Conservation (phyloP, 768 basidiomycete genomes). For the Leccinum boreale region DNA sequence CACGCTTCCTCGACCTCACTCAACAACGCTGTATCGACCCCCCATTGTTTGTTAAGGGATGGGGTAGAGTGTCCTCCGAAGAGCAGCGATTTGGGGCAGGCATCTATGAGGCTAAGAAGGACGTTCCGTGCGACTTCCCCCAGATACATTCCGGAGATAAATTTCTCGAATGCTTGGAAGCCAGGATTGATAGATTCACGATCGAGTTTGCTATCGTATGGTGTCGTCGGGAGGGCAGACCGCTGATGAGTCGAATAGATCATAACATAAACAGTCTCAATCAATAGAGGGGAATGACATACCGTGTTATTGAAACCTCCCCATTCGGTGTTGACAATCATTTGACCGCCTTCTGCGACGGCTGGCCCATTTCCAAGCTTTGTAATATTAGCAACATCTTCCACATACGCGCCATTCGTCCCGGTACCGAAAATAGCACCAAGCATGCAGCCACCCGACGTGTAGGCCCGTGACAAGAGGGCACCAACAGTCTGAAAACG, state of each 20-base stretch:
- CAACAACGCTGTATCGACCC: conserved; percentile 91
- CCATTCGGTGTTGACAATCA: conserved; percentile 99
- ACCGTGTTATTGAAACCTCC: conserved; percentile 96
- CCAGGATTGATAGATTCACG: conserved; percentile 91
- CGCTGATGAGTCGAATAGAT: conserved; percentile 46
- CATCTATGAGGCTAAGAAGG: conserved; percentile 78
- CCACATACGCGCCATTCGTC: conserved; percentile 97
- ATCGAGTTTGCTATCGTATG: conserved; percentile 90
- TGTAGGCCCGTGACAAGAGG: conserved; percentile 88
- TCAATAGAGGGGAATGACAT: conserved; percentile 25
- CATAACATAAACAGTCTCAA: background rate
- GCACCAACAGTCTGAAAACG: conserved; percentile 84
- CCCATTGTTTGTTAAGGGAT: conserved; percentile 85
- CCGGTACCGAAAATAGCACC: conserved; percentile 97
- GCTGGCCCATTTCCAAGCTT: conserved; percentile 72
- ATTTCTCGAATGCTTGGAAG: conserved; percentile 95
- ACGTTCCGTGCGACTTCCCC: conserved; percentile 91
- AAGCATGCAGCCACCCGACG: conserved; percentile 84
- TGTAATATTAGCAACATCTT: conserved; percentile 77
- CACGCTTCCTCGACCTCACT: conserved; percentile 79
- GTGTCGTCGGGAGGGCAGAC: conserved; percentile 77
- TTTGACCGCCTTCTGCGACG: conserved; percentile 61
- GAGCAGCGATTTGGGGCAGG: conserved; percentile 64
- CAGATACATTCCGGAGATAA: conserved; percentile 98
- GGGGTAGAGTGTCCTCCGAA: conserved; percentile 78